Percentiles rank a stretch among this genome's conserved stretches.
Evolutionary conservation across 2,329 filamentous ascomycete genomes (phyloP).

Genomic region (Fusarium mexicanum): DNA sequence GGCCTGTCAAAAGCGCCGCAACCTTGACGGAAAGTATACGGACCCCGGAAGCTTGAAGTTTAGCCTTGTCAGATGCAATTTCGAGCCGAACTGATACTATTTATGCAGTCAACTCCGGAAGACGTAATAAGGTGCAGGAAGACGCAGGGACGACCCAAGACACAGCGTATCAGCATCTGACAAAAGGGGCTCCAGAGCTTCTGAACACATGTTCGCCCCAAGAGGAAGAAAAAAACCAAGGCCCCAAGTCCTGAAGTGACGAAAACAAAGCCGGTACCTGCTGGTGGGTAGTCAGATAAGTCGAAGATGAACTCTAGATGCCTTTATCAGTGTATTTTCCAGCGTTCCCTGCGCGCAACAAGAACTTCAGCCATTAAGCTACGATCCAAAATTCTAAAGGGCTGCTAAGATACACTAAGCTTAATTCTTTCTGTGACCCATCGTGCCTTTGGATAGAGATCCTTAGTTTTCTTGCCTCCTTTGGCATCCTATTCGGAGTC

Average conservation of each 20-base stretch:
- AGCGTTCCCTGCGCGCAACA: background rate
- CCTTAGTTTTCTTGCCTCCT: background rate
- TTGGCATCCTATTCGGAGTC: too few species aligned
- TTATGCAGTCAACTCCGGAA: slow-evolving; percentile 26
- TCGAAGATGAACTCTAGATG: background rate
- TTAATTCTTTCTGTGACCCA: background rate
- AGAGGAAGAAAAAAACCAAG: background rate
- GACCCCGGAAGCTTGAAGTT: slow-evolving; percentile 13
- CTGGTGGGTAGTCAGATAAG: background rate
- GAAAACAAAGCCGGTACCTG: background rate
- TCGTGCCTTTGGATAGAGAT: background rate
- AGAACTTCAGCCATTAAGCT: background rate
- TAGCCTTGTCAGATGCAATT: slow-evolving; percentile 25
- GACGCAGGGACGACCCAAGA: slow-evolving; percentile 19
- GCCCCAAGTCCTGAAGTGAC: background rate
- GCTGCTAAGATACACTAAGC: background rate
- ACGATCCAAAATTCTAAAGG: background rate
- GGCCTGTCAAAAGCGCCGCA: slow-evolving; percentile 25
- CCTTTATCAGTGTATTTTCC: background rate
- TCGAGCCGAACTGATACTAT: slow-evolving; percentile 20
- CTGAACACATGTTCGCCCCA: slow-evolving; percentile 21
- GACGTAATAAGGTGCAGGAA: slow-evolving; percentile 27
- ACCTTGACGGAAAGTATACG: background rate
- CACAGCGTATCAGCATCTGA: slow-evolving; percentile 29
- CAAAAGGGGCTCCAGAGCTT: slow-evolving; percentile 24